Evolutionary conservation across 768 basidiomycete genomes (phyloP), one percentile per base, ranked within the genome.

Genomic region (Dacryopinax spathularia): DNA sequence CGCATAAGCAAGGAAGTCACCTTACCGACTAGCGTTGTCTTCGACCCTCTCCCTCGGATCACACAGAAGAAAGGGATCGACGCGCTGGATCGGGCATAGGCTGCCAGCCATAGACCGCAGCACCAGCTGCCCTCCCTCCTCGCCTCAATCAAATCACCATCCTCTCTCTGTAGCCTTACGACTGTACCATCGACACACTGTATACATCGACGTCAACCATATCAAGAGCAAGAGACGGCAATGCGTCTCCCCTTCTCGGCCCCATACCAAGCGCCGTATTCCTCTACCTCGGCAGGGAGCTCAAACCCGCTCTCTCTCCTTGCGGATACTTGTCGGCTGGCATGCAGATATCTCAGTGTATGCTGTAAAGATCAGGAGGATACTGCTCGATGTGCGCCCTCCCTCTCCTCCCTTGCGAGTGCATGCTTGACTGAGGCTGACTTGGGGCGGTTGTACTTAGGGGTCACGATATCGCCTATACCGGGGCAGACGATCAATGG

Each of bases 401-500:
- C 10, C n/a, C 43, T 37, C 36, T n/a, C 36, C n/a, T n/a, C 36
- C 36, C 36, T 10, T 37, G 12, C 36, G 12, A 10, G n/a, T 37
- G 36, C 36, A 10, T 37, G 36, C 36, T 37, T 37, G 36, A 37
- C 36, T 37, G 36, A 37, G 36, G 36, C 36, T 10, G 12, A 10
- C n/a, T 37, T 37, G 36, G n/a, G 10, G 36, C 36, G 36, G n/a
- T 37, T 37, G 10, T 10, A n/a, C 6, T 3, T 29, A 56, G 48
- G 48, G 48, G 48, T 56, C 13, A 56, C 48, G 15, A 56, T 56
- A 22, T 56, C 48, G 9, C 20, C 59, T n/a, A 64, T 37, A 15
- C 31, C 65, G 2, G 36, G 59, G 20, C 77, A 78, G 62, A 75
- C 74, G 0, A 74, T 78, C 65, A 69, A 69, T 34, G 75, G 77